Conservation (phyloP, 176 grass and related monocot genomes). For the Eragrostis nindensis region DNA sequence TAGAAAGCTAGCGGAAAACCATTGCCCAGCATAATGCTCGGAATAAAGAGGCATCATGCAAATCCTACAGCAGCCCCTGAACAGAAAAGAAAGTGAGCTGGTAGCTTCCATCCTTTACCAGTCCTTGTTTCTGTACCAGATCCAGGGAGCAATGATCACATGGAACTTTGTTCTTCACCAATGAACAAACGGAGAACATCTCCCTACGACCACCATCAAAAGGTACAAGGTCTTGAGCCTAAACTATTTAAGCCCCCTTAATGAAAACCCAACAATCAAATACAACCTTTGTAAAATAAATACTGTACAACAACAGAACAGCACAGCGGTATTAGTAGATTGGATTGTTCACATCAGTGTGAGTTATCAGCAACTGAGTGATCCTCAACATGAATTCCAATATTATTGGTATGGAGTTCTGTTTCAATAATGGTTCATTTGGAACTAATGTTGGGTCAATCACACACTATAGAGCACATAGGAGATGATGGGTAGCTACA, state of each 20-base stretch:
- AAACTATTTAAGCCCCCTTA: background rate
- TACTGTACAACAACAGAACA: constrained; percentile 11
- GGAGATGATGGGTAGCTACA: constrained; percentile 22
- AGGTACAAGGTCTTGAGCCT: background rate
- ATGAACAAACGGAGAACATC: constrained; percentile 23
- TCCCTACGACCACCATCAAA: constrained; percentile 23
- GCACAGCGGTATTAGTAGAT: background rate
- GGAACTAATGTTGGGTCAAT: background rate
- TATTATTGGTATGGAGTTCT: constrained; percentile 24
- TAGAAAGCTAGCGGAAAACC: constrained; percentile 40
- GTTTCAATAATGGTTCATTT: background rate
- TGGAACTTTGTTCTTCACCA: constrained; percentile 40
- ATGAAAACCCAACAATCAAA: too few species aligned
- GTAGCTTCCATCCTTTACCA: constrained; percentile 40
- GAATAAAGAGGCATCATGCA: constrained; percentile 29
- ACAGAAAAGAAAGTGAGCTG: constrained; percentile 12
- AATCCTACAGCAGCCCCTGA: constrained; percentile 34
- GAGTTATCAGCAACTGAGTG: background rate
- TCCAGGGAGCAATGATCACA: constrained; percentile 27
- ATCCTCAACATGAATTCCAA: constrained; percentile 1
- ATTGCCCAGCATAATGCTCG: background rate
- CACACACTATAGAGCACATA: background rate
- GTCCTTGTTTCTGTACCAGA: constrained; percentile 14
- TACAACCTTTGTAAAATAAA: background rate
- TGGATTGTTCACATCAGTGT: background rate